These are phyloP conservation scores for Anthoceros angustus DNA, from an alignment of 225 moss, liverwort and hornwort species.

Conservation along the genomic window DNA sequence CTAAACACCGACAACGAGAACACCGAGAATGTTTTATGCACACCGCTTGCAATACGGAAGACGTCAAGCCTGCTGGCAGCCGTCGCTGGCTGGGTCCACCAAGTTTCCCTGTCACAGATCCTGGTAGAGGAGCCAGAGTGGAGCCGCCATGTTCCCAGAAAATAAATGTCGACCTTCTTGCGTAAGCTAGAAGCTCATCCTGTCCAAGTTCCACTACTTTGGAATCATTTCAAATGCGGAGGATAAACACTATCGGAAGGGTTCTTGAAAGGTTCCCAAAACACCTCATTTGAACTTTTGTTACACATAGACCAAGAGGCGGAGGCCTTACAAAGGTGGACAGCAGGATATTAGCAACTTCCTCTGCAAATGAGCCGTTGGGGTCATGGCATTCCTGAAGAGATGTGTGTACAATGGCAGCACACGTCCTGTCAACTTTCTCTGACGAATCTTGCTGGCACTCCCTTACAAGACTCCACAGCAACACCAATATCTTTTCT, in stretches of 20 bases:
- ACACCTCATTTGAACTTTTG: too few relatives aligned
- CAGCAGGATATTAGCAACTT: not conserved
- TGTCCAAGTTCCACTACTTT: constrained; percentile 11
- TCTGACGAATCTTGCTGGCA: constrained; percentile 9
- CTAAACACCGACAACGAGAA: not conserved
- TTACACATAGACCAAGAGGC: too few relatives aligned
- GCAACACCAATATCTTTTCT: constrained; percentile 43
- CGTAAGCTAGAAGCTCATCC: constrained; percentile 49
- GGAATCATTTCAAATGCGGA: too few relatives aligned
- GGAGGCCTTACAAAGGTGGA: not conserved
- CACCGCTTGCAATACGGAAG: constrained; percentile 40
- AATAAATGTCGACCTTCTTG: constrained; percentile 29
- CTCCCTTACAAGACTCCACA: constrained; percentile 56
- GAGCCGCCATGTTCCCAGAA: constrained; percentile 44
- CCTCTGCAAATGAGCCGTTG: not conserved
- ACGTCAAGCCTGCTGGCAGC: constrained; percentile 28
- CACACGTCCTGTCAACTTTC: too few relatives aligned
- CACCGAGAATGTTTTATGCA: not conserved
- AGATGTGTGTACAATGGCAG: too few relatives aligned
- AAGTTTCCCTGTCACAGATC: constrained; percentile 40
- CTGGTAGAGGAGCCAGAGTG: constrained; percentile 19
- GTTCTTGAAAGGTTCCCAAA: too few relatives aligned
- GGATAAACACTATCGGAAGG: too few relatives aligned
- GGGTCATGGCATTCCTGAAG: not conserved
- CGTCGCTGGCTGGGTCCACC: constrained; percentile 40